Percentiles rank a stretch among this genome's conserved stretches.
These are phyloP conservation scores for Yamadazyma trypodendri DNA, from an alignment of 1,139 yeast genomes.

Conservation along the genomic window DNA sequence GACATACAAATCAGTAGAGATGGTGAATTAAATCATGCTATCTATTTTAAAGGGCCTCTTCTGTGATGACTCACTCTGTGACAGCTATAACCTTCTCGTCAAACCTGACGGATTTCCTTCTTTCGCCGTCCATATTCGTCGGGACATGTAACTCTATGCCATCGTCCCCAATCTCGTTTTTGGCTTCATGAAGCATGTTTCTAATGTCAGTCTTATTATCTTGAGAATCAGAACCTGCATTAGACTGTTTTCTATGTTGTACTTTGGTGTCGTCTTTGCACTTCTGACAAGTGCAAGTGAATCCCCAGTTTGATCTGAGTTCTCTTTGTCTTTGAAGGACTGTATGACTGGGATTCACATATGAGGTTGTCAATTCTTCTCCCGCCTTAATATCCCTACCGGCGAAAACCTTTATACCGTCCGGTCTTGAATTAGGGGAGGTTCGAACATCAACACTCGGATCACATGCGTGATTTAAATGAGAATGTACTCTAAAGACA, in stretches of 20 bases:
- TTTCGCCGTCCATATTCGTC: conserved; percentile 33
- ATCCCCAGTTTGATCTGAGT: conserved; percentile 80
- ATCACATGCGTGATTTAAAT: conserved; percentile 73
- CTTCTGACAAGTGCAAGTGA: conserved; percentile 65
- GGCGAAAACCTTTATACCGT: conserved; percentile 62
- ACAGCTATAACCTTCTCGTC: conserved; percentile 55
- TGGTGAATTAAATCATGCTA: background rate
- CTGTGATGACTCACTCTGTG: conserved; percentile 10
- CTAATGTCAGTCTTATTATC: conserved; percentile 41
- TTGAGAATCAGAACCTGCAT: conserved; percentile 15
- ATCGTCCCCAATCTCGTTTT: conserved; percentile 34
- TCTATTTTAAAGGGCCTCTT: background rate
- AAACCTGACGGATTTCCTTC: conserved; percentile 74
- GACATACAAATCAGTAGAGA: too few species aligned
- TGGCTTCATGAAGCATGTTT: conserved; percentile 41
- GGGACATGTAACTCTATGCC: conserved; percentile 53
- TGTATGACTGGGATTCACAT: conserved; percentile 66
- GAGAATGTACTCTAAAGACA: conserved; percentile 62
- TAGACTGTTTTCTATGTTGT: conserved; percentile 39
- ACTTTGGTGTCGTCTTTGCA: conserved; percentile 57
- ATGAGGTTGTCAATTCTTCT: conserved; percentile 69
- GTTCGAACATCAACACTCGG: conserved; percentile 64
- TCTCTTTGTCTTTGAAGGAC: conserved; percentile 65
- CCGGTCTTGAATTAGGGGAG: conserved; percentile 43
- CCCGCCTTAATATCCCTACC: conserved; percentile 56